Evolutionary conservation across 345 rosid genomes (phyloP).

Genomic region (Acer negundo): DNA sequence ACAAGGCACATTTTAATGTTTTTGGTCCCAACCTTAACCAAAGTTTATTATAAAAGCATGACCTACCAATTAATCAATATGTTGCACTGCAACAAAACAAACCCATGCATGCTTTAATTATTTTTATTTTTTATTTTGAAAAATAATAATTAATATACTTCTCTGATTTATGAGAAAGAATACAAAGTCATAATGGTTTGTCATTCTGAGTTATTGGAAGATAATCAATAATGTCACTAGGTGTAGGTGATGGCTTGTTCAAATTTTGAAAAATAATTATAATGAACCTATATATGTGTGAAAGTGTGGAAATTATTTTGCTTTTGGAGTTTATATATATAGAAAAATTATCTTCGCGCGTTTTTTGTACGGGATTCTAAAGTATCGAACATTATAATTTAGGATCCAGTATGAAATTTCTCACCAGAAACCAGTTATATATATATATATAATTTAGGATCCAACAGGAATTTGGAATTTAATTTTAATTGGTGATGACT

Average conservation of each 20-base stretch:
- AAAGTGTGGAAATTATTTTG: too few relatives aligned
- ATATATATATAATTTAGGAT: too few relatives aligned
- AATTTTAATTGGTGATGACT: too few relatives aligned
- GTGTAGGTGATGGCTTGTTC: conserved; percentile 1
- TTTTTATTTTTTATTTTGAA: neutral
- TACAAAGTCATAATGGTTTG: conserved; percentile 36
- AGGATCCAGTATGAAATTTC: too few relatives aligned
- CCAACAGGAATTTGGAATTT: too few relatives aligned
- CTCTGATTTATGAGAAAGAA: conserved; percentile 32
- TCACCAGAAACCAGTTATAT: too few relatives aligned
- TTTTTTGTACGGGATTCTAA: too few relatives aligned
- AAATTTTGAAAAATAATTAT: conserved; percentile 23
- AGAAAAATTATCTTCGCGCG: too few relatives aligned
- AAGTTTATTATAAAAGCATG: conserved; percentile 24
- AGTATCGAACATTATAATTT: too few relatives aligned
- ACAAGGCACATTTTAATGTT: conserved; percentile 42
- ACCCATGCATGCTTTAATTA: neutral
- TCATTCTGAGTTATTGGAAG: conserved; percentile 31
- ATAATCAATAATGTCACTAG: conserved; percentile 28
- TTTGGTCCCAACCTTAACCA: conserved; percentile 33
- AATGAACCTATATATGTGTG: neutral
- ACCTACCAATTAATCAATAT: conserved; percentile 34
- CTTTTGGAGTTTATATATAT: too few relatives aligned
- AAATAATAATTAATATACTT: conserved; percentile 12
- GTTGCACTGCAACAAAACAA: conserved; percentile 33